phyloP scores from a whole-genome alignment of 306 rosid species.

The Cicer judaicum region DNA sequence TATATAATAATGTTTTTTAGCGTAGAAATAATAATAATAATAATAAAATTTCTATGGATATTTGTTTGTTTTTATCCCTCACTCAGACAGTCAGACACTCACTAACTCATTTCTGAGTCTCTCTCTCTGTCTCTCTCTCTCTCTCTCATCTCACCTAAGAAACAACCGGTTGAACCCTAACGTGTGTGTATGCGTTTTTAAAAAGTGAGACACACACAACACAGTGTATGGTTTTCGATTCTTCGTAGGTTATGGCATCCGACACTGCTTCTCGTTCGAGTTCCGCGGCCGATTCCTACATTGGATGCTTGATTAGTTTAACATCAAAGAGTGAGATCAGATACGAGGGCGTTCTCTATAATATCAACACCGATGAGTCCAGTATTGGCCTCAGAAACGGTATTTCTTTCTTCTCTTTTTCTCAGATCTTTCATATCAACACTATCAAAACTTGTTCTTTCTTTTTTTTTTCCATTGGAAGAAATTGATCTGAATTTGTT shows the following conservation, averaged over 20 bases:
- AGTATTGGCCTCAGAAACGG: constrained; percentile 78
- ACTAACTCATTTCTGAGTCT: not conserved
- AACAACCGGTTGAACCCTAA: constrained; percentile 44
- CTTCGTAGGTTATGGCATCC: constrained; percentile 54
- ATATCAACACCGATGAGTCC: constrained; percentile 76
- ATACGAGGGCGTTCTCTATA: constrained; percentile 73
- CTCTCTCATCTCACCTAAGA: not conserved
- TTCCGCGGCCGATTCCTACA: constrained; percentile 79
- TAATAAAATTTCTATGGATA: not conserved
- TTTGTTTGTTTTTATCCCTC: not conserved
- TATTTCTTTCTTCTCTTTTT: constrained; percentile 26
- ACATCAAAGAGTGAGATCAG: constrained; percentile 85
- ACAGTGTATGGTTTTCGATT: constrained; percentile 35
- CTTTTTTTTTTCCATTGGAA: not conserved
- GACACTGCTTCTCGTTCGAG: constrained; percentile 61
- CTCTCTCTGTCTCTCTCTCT: not conserved
- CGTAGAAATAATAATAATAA: no score
- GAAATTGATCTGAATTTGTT: not conserved
- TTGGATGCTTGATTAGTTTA: constrained; percentile 77
- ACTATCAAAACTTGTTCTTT: not conserved
- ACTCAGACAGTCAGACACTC: not conserved
- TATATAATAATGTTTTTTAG: no score
- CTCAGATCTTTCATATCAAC: constrained; percentile 15
- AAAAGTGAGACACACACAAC: not conserved
- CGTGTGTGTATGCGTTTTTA: not conserved